phyloP scores from a whole-genome alignment of 352 stramenopile genomes.

The Phytophthora constricta region DNA sequence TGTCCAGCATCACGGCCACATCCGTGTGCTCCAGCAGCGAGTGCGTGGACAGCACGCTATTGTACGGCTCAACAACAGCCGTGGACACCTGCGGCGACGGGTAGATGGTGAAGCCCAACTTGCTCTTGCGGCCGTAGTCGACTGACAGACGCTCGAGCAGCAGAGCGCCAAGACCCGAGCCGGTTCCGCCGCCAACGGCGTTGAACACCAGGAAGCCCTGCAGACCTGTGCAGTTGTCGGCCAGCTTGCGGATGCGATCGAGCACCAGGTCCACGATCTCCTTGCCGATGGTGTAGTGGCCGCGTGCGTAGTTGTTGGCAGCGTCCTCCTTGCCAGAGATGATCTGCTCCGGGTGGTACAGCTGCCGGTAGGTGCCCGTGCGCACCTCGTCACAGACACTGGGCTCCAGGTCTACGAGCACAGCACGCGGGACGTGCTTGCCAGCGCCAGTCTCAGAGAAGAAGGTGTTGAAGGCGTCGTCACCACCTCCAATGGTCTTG shows the following conservation, averaged over 20 bases:
- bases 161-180: slow-evolving; percentile 97
- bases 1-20: slow-evolving; percentile 62
- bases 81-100: slow-evolving; percentile 91
- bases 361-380: slow-evolving; percentile 95
- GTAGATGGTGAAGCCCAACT: slow-evolving; percentile 98
- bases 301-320: slow-evolving; percentile 93
- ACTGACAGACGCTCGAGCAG: slow-evolving; percentile 97
- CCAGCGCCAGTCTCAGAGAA: slow-evolving; percentile 93
- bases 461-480: slow-evolving; percentile 98
- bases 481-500: slow-evolving; percentile 38
- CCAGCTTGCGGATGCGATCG: slow-evolving; percentile 97
- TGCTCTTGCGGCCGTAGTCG: slow-evolving; percentile 98
- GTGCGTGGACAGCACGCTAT: slow-evolving; percentile 96
- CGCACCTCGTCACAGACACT: slow-evolving; percentile 98
- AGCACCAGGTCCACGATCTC: slow-evolving; percentile 98
- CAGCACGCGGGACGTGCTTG: slow-evolving; percentile 97
- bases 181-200: slow-evolving; percentile 96
- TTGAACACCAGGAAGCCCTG: slow-evolving; percentile 99
- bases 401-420: slow-evolving; percentile 98
- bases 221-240: slow-evolving; percentile 97
- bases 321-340: slow-evolving; percentile 98
- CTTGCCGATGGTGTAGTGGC: slow-evolving; percentile 95
- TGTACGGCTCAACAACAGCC: slow-evolving; percentile 98
- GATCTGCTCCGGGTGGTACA: slow-evolving; percentile 99
- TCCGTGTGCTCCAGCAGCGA: slow-evolving; percentile 97